A percentile compares a stretch with the other conserved stretches of the same genome.
Evolutionary conservation across 202 grass and related monocot species (phyloP).

Genomic region (Brachypodium distachyon): DNA sequence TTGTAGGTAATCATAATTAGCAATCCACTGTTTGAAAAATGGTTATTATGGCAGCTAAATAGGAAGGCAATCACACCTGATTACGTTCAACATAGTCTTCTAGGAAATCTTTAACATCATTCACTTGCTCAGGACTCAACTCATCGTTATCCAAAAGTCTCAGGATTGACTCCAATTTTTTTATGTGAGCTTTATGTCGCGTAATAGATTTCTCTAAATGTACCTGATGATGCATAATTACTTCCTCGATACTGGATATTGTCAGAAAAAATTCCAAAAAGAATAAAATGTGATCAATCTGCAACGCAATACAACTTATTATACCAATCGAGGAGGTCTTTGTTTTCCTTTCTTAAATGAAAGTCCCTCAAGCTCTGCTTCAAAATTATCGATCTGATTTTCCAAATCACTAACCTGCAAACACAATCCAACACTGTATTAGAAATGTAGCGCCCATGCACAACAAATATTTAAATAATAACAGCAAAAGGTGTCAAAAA

Average conservation of each 20-base stretch:
- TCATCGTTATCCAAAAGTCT: constrained; percentile 98
- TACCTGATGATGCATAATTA: constrained; percentile 53
- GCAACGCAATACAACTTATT: constrained; percentile 8
- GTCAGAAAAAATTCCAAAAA: background rate
- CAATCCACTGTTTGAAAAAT: background rate
- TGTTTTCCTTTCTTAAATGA: constrained; percentile 96
- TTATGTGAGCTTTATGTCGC: constrained; percentile 95
- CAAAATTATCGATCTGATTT: constrained; percentile 90
- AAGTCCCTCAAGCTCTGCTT: constrained; percentile 97
- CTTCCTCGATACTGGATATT: constrained; percentile 1
- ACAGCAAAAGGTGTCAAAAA: background rate
- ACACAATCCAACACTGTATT: constrained; percentile 6
- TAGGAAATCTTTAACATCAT: constrained; percentile 96
- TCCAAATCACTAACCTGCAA: constrained; percentile 95
- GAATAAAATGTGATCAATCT: constrained; percentile 4
- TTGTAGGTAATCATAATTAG: constrained; percentile 1
- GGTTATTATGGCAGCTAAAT: constrained; percentile 5
- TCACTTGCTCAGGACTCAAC: constrained; percentile 96
- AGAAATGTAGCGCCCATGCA: background rate
- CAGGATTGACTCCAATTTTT: constrained; percentile 95
- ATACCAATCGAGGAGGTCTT: constrained; percentile 88
- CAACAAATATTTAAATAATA: background rate
- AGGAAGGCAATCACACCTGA: constrained; percentile 41
- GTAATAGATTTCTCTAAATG: constrained; percentile 95
- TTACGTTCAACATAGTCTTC: constrained; percentile 99